phyloP scores from a whole-genome alignment of 148 eudicot genomes.

The Vaccinium darrowii region DNA sequence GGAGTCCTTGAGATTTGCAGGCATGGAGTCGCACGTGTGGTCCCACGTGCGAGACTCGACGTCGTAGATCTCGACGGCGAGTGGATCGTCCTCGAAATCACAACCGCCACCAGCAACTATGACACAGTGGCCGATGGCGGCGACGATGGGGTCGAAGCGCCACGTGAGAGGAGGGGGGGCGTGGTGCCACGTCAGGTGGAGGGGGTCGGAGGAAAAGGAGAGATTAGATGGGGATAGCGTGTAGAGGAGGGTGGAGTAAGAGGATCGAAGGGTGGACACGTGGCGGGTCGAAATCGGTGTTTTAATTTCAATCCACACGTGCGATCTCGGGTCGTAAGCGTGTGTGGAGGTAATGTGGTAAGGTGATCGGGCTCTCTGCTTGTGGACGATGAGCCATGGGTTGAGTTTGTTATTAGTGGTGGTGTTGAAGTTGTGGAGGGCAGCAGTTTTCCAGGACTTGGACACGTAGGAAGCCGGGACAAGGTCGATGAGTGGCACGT shows the following conservation, averaged over 20 bases:
- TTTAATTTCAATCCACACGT: constrained; percentile 39
- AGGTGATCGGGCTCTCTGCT: constrained; percentile 30
- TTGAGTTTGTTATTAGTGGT: constrained; percentile 11
- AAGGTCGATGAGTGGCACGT: constrained; percentile 56
- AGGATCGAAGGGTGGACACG: constrained; percentile 30
- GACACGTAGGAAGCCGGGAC: constrained; percentile 49
- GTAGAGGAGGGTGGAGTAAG: constrained; percentile 43
- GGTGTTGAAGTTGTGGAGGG: constrained; percentile 32
- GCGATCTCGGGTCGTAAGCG: constrained; percentile 65
- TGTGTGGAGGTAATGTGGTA: constrained; percentile 18
- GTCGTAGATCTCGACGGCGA: constrained; percentile 59
- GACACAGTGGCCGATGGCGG: constrained; percentile 40
- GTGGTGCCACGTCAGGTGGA: constrained; percentile 51
- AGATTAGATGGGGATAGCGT: constrained; percentile 29
- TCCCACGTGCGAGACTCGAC: constrained; percentile 42
- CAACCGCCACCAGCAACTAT: constrained; percentile 57
- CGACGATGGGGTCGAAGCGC: constrained; percentile 65
- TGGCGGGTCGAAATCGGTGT: constrained; percentile 18
- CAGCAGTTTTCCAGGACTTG: constrained; percentile 50
- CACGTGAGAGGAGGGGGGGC: constrained; percentile 40
- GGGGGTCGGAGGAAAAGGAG: constrained; percentile 50
- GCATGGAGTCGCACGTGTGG: constrained; percentile 48
- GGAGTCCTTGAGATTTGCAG: constrained; percentile 41
- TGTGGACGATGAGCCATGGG: constrained; percentile 69
- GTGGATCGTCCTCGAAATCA: constrained; percentile 44